Evolutionary conservation across 805 yeast species (phyloP).

Genomic region (Saccharomycopsis sp.): DNA sequence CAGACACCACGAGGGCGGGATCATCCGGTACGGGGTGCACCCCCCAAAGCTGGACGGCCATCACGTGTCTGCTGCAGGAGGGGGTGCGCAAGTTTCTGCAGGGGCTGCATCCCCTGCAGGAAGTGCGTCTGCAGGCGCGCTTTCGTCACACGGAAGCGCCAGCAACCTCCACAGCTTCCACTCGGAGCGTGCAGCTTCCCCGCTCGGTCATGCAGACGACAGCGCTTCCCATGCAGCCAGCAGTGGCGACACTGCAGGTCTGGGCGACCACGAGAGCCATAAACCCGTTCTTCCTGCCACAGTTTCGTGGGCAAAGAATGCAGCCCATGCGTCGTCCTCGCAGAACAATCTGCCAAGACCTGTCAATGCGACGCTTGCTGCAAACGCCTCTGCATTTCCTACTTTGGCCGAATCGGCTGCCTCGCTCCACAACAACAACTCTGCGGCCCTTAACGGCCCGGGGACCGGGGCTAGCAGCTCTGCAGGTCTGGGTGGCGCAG

Average conservation of each 20-base stretch:
- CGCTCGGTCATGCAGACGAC: not conserved
- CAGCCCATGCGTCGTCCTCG: constrained; percentile 25
- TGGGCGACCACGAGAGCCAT: constrained; percentile 20
- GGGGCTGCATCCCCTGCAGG: not conserved
- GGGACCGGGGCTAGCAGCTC: not conserved
- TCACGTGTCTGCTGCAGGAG: not conserved
- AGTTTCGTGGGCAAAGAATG: constrained; percentile 55
- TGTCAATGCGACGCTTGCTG: constrained; percentile 24
- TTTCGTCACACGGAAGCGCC: not conserved
- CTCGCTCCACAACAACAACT: constrained; percentile 31
- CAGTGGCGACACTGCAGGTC: constrained; percentile 1
- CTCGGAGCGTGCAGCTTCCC: not conserved
- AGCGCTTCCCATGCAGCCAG: not conserved
- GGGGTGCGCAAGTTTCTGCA: not conserved
- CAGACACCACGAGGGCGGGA: constrained; percentile 22
- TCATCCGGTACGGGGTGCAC: constrained; percentile 31
- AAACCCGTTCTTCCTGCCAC: constrained; percentile 58
- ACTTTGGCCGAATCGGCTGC: constrained; percentile 42
- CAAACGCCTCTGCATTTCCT: constrained; percentile 52
- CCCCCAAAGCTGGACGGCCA: constrained; percentile 22
- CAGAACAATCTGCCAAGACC: constrained; percentile 24
- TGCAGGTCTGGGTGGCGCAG: no score
- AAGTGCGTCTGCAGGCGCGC: not conserved
- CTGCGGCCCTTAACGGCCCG: constrained; percentile 21
- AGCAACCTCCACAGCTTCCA: not conserved